A percentile compares a stretch with the other conserved stretches of the same genome.
phyloP scores from a whole-genome alignment of 306 rosid species.

The Cicer chorassanicum region DNA sequence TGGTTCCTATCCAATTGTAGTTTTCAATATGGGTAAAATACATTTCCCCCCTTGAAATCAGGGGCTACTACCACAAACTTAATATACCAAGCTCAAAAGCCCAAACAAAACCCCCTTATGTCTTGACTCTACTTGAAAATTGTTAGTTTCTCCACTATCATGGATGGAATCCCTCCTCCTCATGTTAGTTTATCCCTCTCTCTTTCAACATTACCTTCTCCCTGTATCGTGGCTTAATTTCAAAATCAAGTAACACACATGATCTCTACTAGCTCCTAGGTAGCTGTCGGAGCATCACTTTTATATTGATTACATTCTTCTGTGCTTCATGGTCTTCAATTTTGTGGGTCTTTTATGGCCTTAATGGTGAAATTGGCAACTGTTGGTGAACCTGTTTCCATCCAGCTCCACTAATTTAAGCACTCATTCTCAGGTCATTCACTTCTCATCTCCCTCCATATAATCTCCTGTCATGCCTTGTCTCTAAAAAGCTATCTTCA shows the following conservation, averaged over 20 bases:
- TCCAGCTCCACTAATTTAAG: no score
- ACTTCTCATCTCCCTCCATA: no score
- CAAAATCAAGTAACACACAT: neutral
- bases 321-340: neutral
- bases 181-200: neutral
- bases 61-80: neutral
- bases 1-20: no score
- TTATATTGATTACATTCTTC: neutral
- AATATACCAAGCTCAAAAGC: neutral
- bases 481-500: no score
- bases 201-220: neutral
- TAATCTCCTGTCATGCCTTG: no score
- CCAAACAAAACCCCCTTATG: neutral
- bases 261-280: neutral
- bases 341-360: neutral
- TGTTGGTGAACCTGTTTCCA: no score
- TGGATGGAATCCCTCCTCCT: neutral
- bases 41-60: neutral
- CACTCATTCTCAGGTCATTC: no score
- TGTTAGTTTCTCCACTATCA: neutral
- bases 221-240: neutral
- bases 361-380: neutral
- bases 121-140: neutral
- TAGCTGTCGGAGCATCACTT: neutral
- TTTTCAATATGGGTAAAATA: no score